Conservation (phyloP, 2,329 filamentous ascomycete genomes). For the Cryphonectria japonica region DNA sequence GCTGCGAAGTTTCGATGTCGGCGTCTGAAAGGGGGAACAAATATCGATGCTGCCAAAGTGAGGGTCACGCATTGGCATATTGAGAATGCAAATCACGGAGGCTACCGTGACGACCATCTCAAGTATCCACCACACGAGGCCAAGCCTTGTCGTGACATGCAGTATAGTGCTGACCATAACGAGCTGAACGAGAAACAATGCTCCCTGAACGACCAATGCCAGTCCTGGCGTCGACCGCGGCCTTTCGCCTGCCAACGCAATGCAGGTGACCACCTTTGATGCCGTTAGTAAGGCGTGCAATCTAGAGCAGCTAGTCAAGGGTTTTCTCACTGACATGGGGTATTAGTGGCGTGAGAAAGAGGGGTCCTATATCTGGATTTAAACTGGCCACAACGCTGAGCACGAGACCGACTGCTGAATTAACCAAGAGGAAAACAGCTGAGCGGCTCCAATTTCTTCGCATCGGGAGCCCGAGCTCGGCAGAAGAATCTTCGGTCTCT, state of each 20-base stretch:
- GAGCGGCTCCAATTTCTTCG: slow-evolving; percentile 12
- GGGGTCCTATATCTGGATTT: slow-evolving; percentile 18
- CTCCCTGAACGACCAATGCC: slow-evolving; percentile 69
- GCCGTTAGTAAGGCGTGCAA: slow-evolving; percentile 1
- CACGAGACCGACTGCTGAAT: slow-evolving; percentile 18
- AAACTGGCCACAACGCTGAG: slow-evolving; percentile 21
- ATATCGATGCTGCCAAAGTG: slow-evolving; percentile 58
- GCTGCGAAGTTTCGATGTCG: slow-evolving; percentile 65
- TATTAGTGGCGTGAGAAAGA: slow-evolving; percentile 27
- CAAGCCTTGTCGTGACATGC: slow-evolving; percentile 34
- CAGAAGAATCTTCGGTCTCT: slow-evolving; percentile 18
- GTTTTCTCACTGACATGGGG: slow-evolving; percentile 23
- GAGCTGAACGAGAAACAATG: slow-evolving; percentile 39
- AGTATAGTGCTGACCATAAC: slow-evolving; percentile 40
- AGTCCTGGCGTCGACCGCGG: slow-evolving; percentile 61
- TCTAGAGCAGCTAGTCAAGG: too few species aligned
- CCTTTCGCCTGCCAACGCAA: slow-evolving; percentile 22
- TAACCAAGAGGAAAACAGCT: slow-evolving; percentile 16
- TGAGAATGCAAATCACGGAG: slow-evolving; percentile 58
- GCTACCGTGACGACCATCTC: slow-evolving; percentile 47
- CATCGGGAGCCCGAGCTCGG: slow-evolving; percentile 12
- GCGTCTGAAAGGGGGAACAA: slow-evolving; percentile 57
- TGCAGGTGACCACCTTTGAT: slow-evolving; percentile 19
- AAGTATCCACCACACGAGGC: slow-evolving; percentile 34
- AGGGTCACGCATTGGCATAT: slow-evolving; percentile 73